Percentiles rank a stretch among this genome's conserved stretches.
Evolutionary conservation across 148 eudicot species (phyloP).

Genomic region (Cornus kousa): DNA sequence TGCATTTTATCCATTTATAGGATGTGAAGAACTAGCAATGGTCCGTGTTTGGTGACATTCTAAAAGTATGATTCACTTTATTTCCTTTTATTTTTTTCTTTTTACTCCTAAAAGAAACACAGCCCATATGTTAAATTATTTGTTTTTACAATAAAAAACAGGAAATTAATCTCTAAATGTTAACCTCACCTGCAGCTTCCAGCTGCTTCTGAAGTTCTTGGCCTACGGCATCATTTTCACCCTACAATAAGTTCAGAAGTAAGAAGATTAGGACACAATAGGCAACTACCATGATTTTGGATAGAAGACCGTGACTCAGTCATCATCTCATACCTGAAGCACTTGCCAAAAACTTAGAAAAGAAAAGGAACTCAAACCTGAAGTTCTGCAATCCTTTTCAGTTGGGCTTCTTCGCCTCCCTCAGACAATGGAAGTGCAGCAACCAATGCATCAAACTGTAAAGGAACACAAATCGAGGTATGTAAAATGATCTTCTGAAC

Average conservation of each 20-base stretch:
- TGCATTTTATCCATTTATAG: too few species aligned
- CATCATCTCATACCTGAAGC: constrained; percentile 57
- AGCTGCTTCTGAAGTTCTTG: constrained; percentile 92
- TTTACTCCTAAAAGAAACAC: too few species aligned
- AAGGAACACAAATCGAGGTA: neutral
- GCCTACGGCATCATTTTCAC: constrained; percentile 85
- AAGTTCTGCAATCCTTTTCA: constrained; percentile 86
- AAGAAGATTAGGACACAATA: neutral
- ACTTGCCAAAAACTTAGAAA: neutral
- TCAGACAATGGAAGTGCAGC: constrained; percentile 87
- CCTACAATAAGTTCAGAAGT: constrained; percentile 30
- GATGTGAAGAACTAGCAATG: too few species aligned
- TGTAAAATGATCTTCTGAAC: neutral
- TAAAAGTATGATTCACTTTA: too few species aligned
- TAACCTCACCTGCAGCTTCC: constrained; percentile 81
- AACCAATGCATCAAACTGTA: constrained; percentile 93
- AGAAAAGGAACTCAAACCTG: constrained; percentile 48
- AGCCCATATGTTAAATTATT: neutral
- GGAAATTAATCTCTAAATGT: neutral
- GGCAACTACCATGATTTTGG: neutral
- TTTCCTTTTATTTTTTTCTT: too few species aligned
- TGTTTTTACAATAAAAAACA: neutral
- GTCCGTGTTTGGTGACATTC: too few species aligned
- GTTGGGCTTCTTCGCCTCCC: constrained; percentile 97
- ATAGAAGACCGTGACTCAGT: constrained; percentile 6